Evolutionary conservation across 257 asterid genomes (phyloP), one percentile per base, ranked within the genome.

Genomic region (Solanum pinnatisectum): DNA sequence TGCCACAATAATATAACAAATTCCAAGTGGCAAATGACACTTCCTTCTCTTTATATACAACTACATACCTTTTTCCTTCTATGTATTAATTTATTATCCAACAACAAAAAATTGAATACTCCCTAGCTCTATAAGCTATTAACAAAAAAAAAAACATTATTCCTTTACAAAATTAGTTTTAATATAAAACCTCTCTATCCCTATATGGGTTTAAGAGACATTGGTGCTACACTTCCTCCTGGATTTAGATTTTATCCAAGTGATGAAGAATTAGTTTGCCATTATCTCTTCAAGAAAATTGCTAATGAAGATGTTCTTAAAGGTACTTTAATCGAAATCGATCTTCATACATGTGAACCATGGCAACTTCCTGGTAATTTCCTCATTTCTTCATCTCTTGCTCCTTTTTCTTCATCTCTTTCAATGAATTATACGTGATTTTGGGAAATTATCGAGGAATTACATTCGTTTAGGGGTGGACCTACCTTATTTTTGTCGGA

Each of bases 331-430:
- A 94, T 96, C 6, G 99, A 96, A 13, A 93, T 96, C 27, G 99
- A 96, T 77, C 98, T 96, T 36, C 99, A 96, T 87, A 89, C 93
- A 0, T 95, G 98, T 83, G 99, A 96, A 92, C 99, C 99, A 87
- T 96, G 99, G 99, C 98, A 95, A 87, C 99, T 96, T 59, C 99
- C 99, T 7, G 99, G 99, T 96, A 93, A 3, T 90, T 84, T 46
- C 8, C 23, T 40, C 36, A 30, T 78, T 42, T 22, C 49, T 78
- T 25, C 49, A 52, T 52, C 23, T 52, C 22, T 5, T 52, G 6
- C 60, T 52, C 52, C 52, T 44, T 44, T 39, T 23, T 39, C 22
- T 40, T 10, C 8, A 49, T 49, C 59, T 49, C 59, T 20, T 49
- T 13, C 59, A 14, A 14, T 18, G 22, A 49, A 49, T 15, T 49